These are phyloP conservation scores for Neonectria hederae DNA, from an alignment of 2,329 filamentous ascomycete species.

Conservation along the genomic window DNA sequence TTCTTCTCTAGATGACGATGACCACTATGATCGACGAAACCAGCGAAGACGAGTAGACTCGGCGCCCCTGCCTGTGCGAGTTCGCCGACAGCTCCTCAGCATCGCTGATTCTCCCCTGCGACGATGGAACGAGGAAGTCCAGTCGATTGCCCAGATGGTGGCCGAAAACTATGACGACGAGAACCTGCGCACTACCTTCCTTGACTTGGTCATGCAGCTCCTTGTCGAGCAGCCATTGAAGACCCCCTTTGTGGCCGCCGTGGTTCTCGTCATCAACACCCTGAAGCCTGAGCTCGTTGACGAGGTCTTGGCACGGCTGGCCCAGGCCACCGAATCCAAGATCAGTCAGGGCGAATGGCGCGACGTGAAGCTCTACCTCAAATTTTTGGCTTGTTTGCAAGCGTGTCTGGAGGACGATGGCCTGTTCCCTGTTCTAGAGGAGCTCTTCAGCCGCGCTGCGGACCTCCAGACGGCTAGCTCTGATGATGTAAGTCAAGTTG, in stretches of 20 bases:
- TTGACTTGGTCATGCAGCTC: conserved; percentile 78
- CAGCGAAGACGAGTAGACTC: conserved; percentile 80
- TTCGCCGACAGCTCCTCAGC: conserved; percentile 80
- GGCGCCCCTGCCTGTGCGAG: conserved; percentile 71
- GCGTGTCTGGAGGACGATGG: conserved; percentile 83
- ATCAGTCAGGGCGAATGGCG: conserved; percentile 84
- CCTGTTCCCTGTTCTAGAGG: conserved; percentile 83
- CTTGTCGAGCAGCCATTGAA: conserved; percentile 93
- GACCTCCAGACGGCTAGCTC: conserved; percentile 92
- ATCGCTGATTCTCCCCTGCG: conserved; percentile 85
- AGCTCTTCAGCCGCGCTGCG: conserved; percentile 90
- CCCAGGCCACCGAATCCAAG: conserved; percentile 70
- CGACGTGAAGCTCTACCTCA: conserved; percentile 87
- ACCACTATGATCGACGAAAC: conserved; percentile 78
- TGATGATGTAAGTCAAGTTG: conserved; percentile 76
- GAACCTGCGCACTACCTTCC: conserved; percentile 77
- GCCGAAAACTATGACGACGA: conserved; percentile 88
- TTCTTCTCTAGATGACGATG: conserved; percentile 68
- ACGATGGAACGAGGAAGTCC: conserved; percentile 81
- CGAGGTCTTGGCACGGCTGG: conserved; percentile 73
- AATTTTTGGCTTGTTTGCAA: conserved; percentile 89
- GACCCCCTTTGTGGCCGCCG: conserved; percentile 91
- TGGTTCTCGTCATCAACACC: conserved; percentile 81
- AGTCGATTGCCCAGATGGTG: conserved; percentile 77
- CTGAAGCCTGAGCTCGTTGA: conserved; percentile 78